Percentiles rank a stretch among this genome's conserved stretches.
These are phyloP conservation scores for Kodamaea restingae DNA, from an alignment of 805 yeast species.

Conservation along the genomic window DNA sequence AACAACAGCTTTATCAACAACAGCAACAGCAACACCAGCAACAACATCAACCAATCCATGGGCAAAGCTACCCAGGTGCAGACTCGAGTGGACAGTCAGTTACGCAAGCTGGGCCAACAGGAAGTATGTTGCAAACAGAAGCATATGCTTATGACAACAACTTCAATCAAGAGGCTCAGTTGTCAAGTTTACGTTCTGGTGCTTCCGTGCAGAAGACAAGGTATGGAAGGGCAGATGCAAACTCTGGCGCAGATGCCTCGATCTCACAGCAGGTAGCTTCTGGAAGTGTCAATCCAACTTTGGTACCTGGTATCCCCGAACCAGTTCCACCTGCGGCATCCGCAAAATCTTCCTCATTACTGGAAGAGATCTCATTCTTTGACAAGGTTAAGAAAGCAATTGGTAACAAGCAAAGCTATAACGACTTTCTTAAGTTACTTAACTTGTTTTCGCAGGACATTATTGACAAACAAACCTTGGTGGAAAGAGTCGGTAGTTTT, in stretches of 20 bases:
- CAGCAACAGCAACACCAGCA: constrained; percentile 24
- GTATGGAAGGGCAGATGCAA: constrained; percentile 5
- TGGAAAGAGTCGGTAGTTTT: constrained; percentile 80
- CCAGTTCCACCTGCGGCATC: constrained; percentile 53
- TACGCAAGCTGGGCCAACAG: constrained; percentile 1
- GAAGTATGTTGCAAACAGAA: constrained; percentile 14
- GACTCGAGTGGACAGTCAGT: constrained; percentile 2
- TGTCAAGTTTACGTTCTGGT: constrained; percentile 44
- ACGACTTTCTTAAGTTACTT: constrained; percentile 85
- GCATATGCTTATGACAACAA: constrained; percentile 28
- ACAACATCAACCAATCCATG: background rate
- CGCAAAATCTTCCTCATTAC: constrained; percentile 54
- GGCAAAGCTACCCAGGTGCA: background rate
- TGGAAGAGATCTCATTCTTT: constrained; percentile 85
- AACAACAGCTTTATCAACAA: constrained; percentile 17
- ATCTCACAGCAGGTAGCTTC: background rate
- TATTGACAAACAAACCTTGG: constrained; percentile 75
- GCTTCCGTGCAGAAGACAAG: constrained; percentile 20
- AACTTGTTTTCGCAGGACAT: constrained; percentile 88
- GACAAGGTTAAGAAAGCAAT: constrained; percentile 87
- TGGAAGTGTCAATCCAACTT: constrained; percentile 45
- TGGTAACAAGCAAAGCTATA: constrained; percentile 84
- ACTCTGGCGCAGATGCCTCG: constrained; percentile 1
- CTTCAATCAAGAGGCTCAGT: constrained; percentile 44
- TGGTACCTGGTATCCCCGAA: constrained; percentile 83